A percentile compares a stretch with the other conserved stretches of the same genome.
Conservation (phyloP, 306 rosid genomes). For the Lithocarpus polystachyus region DNA sequence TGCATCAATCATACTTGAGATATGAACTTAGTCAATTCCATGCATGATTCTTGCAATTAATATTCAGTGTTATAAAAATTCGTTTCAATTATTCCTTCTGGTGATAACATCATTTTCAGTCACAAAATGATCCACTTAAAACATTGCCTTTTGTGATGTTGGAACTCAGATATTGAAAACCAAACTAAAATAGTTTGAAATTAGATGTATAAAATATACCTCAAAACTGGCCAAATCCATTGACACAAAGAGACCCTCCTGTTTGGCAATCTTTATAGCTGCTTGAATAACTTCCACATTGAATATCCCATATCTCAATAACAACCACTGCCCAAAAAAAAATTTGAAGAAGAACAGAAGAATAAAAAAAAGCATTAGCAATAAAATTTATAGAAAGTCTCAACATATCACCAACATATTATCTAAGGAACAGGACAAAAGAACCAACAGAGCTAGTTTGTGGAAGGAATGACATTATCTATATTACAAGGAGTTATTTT, state of each 20-base stretch:
- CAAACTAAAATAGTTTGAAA: background rate
- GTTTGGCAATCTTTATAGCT: conserved; percentile 79
- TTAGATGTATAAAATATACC: conserved; percentile 44
- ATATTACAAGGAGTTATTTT: background rate
- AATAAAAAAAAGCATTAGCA: conserved; percentile 33
- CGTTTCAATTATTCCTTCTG: background rate
- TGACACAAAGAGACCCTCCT: conserved; percentile 81
- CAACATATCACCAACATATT: conserved; percentile 15
- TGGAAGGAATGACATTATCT: background rate
- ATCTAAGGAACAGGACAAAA: background rate
- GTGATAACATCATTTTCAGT: background rate
- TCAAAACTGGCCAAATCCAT: conserved; percentile 98
- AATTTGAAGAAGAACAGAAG: background rate
- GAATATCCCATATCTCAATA: conserved; percentile 68
- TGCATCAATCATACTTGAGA: background rate
- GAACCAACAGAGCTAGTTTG: conserved; percentile 7
- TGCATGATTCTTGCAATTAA: background rate
- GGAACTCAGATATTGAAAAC: background rate
- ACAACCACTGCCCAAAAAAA: conserved; percentile 66
- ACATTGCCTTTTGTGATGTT: background rate
- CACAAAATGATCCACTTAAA: background rate
- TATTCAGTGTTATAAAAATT: background rate
- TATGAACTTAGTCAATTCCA: background rate
- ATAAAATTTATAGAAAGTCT: conserved; percentile 27
- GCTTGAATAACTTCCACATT: conserved; percentile 81